Base-by-base conservation (phyloP, 2,329 filamentous ascomycete genomes). In the Aureobasidium sp. region DNA sequence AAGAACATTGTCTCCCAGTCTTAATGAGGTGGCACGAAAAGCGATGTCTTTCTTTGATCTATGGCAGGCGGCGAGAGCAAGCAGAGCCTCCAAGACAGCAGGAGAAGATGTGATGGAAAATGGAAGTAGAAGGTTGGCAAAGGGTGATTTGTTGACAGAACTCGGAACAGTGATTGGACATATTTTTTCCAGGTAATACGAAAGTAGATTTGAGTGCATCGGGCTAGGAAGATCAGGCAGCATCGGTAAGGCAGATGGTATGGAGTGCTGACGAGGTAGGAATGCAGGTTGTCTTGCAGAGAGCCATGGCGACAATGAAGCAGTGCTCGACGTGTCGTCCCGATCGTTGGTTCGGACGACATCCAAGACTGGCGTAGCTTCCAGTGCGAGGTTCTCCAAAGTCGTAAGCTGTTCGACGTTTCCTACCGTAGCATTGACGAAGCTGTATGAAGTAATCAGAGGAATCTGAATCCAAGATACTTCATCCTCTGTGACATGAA, bases 91-190 rank as follows among this genome's bases (percentile, higher is more conserved):
- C 45, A 76, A 71, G 11, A 75, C 62, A 3, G 70, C 70, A 5
- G 73, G 70, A 8, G 75, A 75, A 0, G 73, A 74, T 1, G 74
- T 70, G 25, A 73, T 60, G 34, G 71, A 73, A 59, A 76, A 76
- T 1, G 75, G 75, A 16, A 77, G 62, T 41, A 76, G 71, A 9
- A 75, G 64, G 9, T 74, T 73, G 16, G 72, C 73, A 55, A 77
- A 76, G 5, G 75, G 75, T 4, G 75, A 76, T 2, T 70, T 67
- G 1, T 65, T 45, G 15, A 65, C 69, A 2, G 69, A 69, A 62
- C 72, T 76, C n/a, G 73, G 69, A 1, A 73, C 74, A 6, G 74
- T 76, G 5, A 74, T 71, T 32, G 75, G 75, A 58, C 74, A 76
- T 6, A 76, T 68, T 37, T 71, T 72, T n/a, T 71, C 70, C 6